Conservation (phyloP, 2,329 filamentous ascomycete species). For the Cyphellophora attinorum region DNA sequence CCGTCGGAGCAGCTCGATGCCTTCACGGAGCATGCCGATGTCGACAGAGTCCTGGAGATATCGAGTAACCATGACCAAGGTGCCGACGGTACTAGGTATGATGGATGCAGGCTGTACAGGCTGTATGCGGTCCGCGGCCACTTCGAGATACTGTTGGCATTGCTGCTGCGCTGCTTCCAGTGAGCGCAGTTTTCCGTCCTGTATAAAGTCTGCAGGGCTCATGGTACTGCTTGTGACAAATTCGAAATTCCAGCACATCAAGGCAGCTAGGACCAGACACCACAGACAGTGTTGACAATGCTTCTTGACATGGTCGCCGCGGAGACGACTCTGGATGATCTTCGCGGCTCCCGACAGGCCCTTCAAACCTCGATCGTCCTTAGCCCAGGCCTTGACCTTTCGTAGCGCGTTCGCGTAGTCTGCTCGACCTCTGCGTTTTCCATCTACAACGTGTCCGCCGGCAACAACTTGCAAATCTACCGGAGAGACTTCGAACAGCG, state of each 20-base stretch:
- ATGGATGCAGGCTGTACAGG: neutral
- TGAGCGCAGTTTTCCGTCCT: conserved; percentile 1
- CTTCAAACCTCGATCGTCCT: conserved; percentile 2
- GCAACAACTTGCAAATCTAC: conserved; percentile 6
- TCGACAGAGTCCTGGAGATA: conserved; percentile 2
- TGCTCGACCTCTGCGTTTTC: conserved; percentile 3
- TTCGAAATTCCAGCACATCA: conserved; percentile 40
- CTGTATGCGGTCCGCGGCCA: neutral
- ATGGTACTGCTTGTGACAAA: conserved; percentile 3
- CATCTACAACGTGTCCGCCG: conserved; percentile 5
- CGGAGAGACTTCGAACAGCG: conserved; percentile 6
- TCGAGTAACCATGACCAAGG: conserved; percentile 3
- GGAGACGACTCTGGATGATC: conserved; percentile 2
- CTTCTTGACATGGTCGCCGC: neutral
- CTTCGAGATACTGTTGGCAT: conserved; percentile 5
- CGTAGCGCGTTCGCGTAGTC: conserved; percentile 5
- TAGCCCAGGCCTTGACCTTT: conserved; percentile 5
- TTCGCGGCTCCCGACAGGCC: conserved; percentile 4
- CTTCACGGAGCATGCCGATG: conserved; percentile 4
- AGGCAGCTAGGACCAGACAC: conserved; percentile 50
- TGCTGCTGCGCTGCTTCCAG: conserved; percentile 2
- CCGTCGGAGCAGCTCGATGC: conserved; percentile 3
- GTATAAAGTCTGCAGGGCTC: conserved; percentile 1
- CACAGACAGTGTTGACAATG: conserved; percentile 45
- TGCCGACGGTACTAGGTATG: conserved; percentile 1